These are phyloP conservation scores for Escovopsis sp. DNA, from an alignment of 2,329 filamentous ascomycete genomes.

Conservation along the genomic window DNA sequence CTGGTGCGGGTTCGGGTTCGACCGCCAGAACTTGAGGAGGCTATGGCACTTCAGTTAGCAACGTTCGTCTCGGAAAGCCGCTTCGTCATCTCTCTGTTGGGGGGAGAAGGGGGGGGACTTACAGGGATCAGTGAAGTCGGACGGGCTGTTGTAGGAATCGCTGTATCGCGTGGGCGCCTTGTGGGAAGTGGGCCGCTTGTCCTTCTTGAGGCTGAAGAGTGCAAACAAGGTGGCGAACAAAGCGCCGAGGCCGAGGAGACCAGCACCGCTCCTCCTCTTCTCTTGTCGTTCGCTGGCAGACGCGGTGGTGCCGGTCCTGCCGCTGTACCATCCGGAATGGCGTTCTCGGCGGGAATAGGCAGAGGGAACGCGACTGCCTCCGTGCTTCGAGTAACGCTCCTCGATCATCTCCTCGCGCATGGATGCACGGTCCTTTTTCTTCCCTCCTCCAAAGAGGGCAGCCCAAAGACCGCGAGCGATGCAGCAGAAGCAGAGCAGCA, in stretches of 20 bases:
- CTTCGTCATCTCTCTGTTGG: too few species aligned
- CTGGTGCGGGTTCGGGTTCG: slow-evolving; percentile 23
- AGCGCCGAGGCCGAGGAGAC: slow-evolving; percentile 39
- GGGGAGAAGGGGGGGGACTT: slow-evolving; percentile 19
- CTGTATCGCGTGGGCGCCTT: slow-evolving; percentile 31
- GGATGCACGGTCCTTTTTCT: slow-evolving; percentile 22
- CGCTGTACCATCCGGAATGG: slow-evolving; percentile 42
- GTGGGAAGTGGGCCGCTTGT: slow-evolving; percentile 28
- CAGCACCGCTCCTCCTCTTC: slow-evolving; percentile 37
- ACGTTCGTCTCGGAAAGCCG: background rate
- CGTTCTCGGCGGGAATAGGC: slow-evolving; percentile 32
- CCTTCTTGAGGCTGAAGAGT: slow-evolving; percentile 39
- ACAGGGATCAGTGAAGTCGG: slow-evolving; percentile 33
- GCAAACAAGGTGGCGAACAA: slow-evolving; percentile 36
- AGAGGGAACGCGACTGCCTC: slow-evolving; percentile 25
- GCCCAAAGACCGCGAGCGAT: slow-evolving; percentile 49
- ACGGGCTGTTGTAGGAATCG: slow-evolving; percentile 41
- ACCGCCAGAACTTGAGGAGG: slow-evolving; percentile 32
- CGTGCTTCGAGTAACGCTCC: slow-evolving; percentile 41
- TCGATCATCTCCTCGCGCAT: slow-evolving; percentile 43
- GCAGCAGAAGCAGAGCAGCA: slow-evolving; percentile 63
- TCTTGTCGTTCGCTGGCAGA: slow-evolving; percentile 26
- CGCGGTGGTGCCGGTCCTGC: slow-evolving; percentile 27
- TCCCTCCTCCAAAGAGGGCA: slow-evolving; percentile 39
- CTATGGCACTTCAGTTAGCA: slow-evolving; percentile 11